Conservation (phyloP, 129 eudicot genomes). For the Flaveria ramosissima region DNA sequence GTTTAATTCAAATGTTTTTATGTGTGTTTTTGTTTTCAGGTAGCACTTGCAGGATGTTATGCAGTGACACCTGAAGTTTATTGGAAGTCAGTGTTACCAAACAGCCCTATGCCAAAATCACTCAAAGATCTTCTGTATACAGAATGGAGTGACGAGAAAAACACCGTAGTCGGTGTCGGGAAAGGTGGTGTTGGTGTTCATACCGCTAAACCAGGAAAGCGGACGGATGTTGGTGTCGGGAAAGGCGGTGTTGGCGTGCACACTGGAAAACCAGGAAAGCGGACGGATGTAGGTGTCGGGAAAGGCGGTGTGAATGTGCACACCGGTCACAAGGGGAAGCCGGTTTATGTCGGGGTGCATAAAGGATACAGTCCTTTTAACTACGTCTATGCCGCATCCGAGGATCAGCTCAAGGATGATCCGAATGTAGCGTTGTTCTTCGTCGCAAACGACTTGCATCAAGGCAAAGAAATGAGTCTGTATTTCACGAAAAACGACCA, state of each 20-base stretch:
- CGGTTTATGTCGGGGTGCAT: slow-evolving; percentile 40
- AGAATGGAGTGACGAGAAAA: slow-evolving; percentile 51
- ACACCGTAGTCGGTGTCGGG: slow-evolving; percentile 32
- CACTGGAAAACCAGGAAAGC: slow-evolving; percentile 30
- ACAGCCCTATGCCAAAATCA: slow-evolving; percentile 60
- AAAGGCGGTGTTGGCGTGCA: slow-evolving; percentile 30
- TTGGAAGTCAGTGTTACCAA: slow-evolving; percentile 56
- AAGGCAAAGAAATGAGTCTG: slow-evolving; percentile 44
- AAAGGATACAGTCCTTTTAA: slow-evolving; percentile 35
- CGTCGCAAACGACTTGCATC: slow-evolving; percentile 27
- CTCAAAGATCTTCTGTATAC: slow-evolving; percentile 50
- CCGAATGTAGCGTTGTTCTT: slow-evolving; percentile 65
- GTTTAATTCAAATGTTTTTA: background rate
- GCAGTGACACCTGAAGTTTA: slow-evolving; percentile 53
- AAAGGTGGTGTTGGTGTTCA: slow-evolving; percentile 34
- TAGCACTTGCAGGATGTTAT: slow-evolving; percentile 33
- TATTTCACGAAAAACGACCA: slow-evolving; percentile 30
- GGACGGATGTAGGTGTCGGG: slow-evolving; percentile 31
- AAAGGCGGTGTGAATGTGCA: slow-evolving; percentile 34
- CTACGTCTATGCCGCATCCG: slow-evolving; percentile 47
- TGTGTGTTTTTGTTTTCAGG: slow-evolving; percentile 18
- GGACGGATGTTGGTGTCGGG: slow-evolving; percentile 29
- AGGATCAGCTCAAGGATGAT: slow-evolving; percentile 50
- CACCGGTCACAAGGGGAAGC: slow-evolving; percentile 43
- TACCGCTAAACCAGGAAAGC: slow-evolving; percentile 18